A percentile compares a stretch with the other conserved stretches of the same genome.
Evolutionary conservation across 495 filamentous ascomycete species (phyloP).

Genomic region (Recurvomyces mirabilis): DNA sequence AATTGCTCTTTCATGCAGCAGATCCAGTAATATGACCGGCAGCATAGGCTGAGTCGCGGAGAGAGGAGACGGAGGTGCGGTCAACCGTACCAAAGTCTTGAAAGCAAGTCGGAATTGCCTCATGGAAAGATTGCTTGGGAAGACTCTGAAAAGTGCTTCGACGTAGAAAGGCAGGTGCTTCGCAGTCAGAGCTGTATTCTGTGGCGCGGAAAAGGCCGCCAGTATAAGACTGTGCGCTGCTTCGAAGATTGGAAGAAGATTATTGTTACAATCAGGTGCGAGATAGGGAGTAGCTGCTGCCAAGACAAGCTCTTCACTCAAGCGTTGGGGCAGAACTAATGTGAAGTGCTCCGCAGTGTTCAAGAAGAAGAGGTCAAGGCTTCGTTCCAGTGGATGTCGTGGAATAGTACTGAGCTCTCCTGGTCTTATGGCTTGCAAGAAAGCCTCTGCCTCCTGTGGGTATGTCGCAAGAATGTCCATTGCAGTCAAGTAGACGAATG

Average conservation of each 20-base stretch:
- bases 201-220: conserved; percentile 67
- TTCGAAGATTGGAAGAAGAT: conserved; percentile 66
- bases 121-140: conserved; percentile 70
- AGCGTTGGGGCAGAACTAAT: conserved; percentile 48
- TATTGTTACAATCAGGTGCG: conserved; percentile 47
- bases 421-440: conserved; percentile 54
- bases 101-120: conserved; percentile 91
- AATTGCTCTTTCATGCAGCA: conserved; percentile 58
- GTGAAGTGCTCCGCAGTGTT: conserved; percentile 84
- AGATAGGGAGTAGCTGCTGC: conserved; percentile 69
- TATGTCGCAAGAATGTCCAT: conserved; percentile 77
- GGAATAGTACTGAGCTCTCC: conserved; percentile 51
- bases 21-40: conserved; percentile 67
- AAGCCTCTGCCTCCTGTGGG: conserved; percentile 54
- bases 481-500: conserved; percentile 76
- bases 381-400: conserved; percentile 61
- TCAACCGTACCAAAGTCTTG: conserved; percentile 75
- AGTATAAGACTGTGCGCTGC: conserved; percentile 82
- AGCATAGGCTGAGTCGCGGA: conserved; percentile 61
- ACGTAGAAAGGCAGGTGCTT: conserved; percentile 77
- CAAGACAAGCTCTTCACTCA: conserved; percentile 63
- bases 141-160: conserved; percentile 70
- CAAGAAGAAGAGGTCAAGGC: conserved; percentile 80
- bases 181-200: conserved; percentile 58
- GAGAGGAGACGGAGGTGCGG: conserved; percentile 69